phyloP scores from a whole-genome alignment of 208 protist species.

The Leptomonas seymouri region DNA sequence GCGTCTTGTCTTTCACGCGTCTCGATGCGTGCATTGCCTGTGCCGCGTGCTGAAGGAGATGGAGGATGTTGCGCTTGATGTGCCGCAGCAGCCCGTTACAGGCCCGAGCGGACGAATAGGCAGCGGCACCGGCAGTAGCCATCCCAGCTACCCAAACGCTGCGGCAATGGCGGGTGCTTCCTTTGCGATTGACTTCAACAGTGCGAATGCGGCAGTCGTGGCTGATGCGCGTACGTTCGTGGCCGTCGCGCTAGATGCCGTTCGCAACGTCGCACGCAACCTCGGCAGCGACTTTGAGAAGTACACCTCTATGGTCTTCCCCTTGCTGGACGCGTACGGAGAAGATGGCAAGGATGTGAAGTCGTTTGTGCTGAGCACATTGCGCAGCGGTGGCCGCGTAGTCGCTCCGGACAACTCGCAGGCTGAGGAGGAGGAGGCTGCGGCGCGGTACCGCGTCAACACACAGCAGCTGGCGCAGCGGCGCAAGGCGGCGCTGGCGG shows the following conservation, averaged over 20 bases:
- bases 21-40: constrained; percentile 82
- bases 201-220: not conserved
- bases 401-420: constrained; percentile 34
- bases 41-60: constrained; percentile 79
- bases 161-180: not conserved
- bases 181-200: not conserved
- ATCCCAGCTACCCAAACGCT: not conserved
- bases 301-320: constrained; percentile 74
- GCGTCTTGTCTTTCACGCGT: constrained; percentile 68
- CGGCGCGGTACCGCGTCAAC: constrained; percentile 39
- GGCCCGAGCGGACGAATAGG: not conserved
- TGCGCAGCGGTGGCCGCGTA: constrained; percentile 49
- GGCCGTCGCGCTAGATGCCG: constrained; percentile 58
- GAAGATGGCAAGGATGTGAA: constrained; percentile 53
- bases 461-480: constrained; percentile 36
- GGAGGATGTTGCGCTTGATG: constrained; percentile 28
- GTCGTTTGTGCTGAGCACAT: constrained; percentile 35
- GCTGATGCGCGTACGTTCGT: constrained; percentile 50
- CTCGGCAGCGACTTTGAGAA: constrained; percentile 85
- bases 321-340: constrained; percentile 67
- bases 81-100: not conserved
- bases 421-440: constrained; percentile 33
- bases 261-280: constrained; percentile 73
- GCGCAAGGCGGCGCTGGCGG: constrained; percentile 40
- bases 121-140: not conserved